These are phyloP conservation scores for Lathyrus sativus DNA, from an alignment of 306 rosid species.

Conservation along the genomic window DNA sequence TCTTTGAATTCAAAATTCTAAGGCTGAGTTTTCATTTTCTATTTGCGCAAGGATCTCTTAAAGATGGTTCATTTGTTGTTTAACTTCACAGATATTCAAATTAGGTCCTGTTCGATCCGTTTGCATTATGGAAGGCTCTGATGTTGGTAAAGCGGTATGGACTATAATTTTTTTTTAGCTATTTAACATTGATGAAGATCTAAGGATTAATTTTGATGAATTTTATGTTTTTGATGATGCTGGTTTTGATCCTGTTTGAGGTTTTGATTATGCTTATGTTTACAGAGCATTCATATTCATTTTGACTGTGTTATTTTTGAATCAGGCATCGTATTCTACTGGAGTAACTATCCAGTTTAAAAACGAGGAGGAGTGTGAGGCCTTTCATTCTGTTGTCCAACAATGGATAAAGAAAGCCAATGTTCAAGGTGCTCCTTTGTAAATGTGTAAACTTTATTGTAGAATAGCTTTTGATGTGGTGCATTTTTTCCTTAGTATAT, in stretches of 20 bases:
- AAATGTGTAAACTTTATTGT: slow-evolving; percentile 16
- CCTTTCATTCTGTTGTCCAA: slow-evolving; percentile 70
- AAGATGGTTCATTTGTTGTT: slow-evolving; percentile 34
- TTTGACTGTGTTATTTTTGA: slow-evolving; percentile 44
- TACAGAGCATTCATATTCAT: not conserved
- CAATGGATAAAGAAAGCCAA: slow-evolving; percentile 64
- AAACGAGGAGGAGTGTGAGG: slow-evolving; percentile 71
- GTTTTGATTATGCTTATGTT: not conserved
- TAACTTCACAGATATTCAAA: slow-evolving; percentile 62
- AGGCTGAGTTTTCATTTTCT: not conserved
- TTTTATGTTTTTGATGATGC: not conserved
- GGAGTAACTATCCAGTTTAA: slow-evolving; percentile 69
- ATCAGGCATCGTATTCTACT: slow-evolving; percentile 62
- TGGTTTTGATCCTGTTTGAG: slow-evolving; percentile 1
- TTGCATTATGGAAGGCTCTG: slow-evolving; percentile 65
- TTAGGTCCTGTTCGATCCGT: slow-evolving; percentile 65
- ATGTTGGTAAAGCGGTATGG: slow-evolving; percentile 55
- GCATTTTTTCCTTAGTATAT: not conserved
- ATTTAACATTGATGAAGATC: slow-evolving; percentile 2
- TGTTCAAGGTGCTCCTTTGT: slow-evolving; percentile 63
- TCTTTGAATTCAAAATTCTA: not conserved
- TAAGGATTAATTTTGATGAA: not conserved
- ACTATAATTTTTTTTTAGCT: slow-evolving; percentile 9
- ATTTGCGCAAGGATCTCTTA: slow-evolving; percentile 11
- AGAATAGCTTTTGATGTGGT: slow-evolving; percentile 1